Evolutionary conservation across 2,329 filamentous ascomycete genomes (phyloP), one percentile per base, ranked within the genome.

Genomic region (Colletotrichum abscissum): DNA sequence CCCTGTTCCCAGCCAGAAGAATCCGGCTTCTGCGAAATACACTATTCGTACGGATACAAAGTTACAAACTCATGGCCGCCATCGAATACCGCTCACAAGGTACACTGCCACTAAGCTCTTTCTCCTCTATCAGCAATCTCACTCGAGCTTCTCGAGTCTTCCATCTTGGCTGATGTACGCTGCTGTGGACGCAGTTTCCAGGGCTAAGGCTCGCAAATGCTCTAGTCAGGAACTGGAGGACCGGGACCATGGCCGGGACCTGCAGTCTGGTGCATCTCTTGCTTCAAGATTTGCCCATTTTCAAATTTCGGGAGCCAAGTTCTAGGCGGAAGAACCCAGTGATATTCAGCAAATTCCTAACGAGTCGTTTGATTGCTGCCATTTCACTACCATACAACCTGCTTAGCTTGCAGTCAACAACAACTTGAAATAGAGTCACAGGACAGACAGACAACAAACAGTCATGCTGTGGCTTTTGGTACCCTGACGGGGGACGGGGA

Each of bases 311-410:
- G 54, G 24, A 65, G 24, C 33, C 14, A 60, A 71, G 46, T n/a
- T 16, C 14, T 55, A 71, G 56, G n/a, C n/a, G 49, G 63, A 52
- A 65, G 58, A 26, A 26, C 52, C 19, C 54, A 54, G 55, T 55
- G 62, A 42, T 59, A 38, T 19, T 38, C 22, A 30, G 67, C 9
- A 35, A 65, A 22, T 24, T 46, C 54, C 42, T 56, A 19, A 42
- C 69, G 11, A 49, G 19, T 49, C 42, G 16, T 49, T 49, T 73
- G 59, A 64, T 60, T 73, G 66, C 66, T 9, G 66, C 24, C 59
- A 69, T 73, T n/a, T 73, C 59, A 59, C 66, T 69, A 52, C 59
- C 14, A 16, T 33, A 24, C 33, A 52, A 42, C 22, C 28, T 38
- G 57, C 65, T 49, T 42, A 38, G 38, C 33, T 49, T 22, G 54